These are phyloP conservation scores for Marasmius tenuissimus DNA, from an alignment of 1,284 basidiomycete genomes.

Conservation along the genomic window DNA sequence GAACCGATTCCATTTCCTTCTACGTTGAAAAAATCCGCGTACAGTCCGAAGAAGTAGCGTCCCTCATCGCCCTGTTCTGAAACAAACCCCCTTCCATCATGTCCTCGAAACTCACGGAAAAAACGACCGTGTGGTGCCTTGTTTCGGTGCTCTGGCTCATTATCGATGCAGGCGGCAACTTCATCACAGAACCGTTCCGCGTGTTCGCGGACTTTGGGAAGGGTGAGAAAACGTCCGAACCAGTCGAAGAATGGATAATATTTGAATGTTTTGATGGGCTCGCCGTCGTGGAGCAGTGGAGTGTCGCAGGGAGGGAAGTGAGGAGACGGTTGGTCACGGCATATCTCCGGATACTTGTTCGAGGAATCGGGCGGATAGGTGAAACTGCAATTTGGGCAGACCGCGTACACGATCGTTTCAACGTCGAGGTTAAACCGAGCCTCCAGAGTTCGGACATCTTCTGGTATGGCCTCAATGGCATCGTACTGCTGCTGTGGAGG, in stretches of 20 bases:
- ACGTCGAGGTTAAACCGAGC: no score
- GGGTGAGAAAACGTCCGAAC: slow-evolving; percentile 3
- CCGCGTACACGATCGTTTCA: no score
- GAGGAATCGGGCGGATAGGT: no score
- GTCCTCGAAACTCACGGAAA: neutral
- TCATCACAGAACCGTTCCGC: slow-evolving; percentile 1
- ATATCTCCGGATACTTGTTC: no score
- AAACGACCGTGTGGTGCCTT: neutral
- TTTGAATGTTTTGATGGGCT: no score
- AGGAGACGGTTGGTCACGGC: no score
- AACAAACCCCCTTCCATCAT: slow-evolving; percentile 6
- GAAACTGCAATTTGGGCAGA: no score
- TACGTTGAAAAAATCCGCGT: slow-evolving; percentile 7
- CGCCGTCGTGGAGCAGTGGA: no score
- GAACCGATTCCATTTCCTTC: slow-evolving; percentile 7
- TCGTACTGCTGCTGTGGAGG: no score
- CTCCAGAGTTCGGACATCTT: no score
- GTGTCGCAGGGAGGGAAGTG: no score
- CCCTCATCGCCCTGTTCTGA: slow-evolving; percentile 3
- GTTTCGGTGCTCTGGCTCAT: neutral
- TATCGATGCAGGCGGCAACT: neutral
- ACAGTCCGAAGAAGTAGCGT: slow-evolving; percentile 5
- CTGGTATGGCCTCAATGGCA: no score
- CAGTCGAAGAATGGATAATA: slow-evolving; percentile 8
- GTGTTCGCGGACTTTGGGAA: slow-evolving; percentile 2